phyloP scores from a whole-genome alignment of 2,329 filamentous ascomycete genomes.

The Aspergillus thermomutatus region DNA sequence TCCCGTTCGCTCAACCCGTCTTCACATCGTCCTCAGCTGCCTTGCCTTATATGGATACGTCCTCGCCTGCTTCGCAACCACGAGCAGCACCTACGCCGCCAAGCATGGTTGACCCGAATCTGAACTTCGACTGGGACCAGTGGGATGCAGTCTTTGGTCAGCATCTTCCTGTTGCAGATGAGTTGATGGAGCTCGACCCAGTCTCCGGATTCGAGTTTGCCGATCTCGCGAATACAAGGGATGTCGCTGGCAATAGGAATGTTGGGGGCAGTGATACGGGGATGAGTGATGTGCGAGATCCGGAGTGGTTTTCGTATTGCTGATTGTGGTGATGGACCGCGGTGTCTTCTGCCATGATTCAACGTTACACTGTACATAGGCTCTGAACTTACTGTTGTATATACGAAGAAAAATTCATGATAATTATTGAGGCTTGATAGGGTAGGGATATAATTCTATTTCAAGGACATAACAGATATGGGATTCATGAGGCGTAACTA shows the following conservation, averaged over 20 bases:
- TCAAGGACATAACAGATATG: slow-evolving; percentile 24
- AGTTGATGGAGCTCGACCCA: slow-evolving; percentile 42
- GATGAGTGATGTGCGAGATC: slow-evolving; percentile 5
- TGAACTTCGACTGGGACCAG: slow-evolving; percentile 49
- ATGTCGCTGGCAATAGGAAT: neutral
- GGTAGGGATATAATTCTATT: neutral
- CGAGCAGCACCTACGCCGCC: slow-evolving; percentile 30
- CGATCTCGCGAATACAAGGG: slow-evolving; percentile 18
- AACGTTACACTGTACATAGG: neutral
- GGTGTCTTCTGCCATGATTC: neutral
- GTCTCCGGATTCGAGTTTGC: slow-evolving; percentile 33
- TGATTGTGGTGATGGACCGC: neutral
- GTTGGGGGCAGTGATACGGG: slow-evolving; percentile 4
- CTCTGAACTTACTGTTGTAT: neutral
- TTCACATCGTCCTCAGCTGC: slow-evolving; percentile 5
- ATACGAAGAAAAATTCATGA: neutral
- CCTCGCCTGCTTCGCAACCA: slow-evolving; percentile 15
- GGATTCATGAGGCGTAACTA: slow-evolving; percentile 38
- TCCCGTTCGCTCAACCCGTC: slow-evolving; percentile 8
- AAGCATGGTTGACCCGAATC: slow-evolving; percentile 38
- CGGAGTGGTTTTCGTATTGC: slow-evolving; percentile 15
- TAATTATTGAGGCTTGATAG: neutral
- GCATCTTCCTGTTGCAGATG: slow-evolving; percentile 42
- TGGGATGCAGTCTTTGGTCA: slow-evolving; percentile 50
- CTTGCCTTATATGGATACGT: slow-evolving; percentile 21